Base-by-base conservation (phyloP, 306 rosid species). In the Prunus salicina region DNA sequence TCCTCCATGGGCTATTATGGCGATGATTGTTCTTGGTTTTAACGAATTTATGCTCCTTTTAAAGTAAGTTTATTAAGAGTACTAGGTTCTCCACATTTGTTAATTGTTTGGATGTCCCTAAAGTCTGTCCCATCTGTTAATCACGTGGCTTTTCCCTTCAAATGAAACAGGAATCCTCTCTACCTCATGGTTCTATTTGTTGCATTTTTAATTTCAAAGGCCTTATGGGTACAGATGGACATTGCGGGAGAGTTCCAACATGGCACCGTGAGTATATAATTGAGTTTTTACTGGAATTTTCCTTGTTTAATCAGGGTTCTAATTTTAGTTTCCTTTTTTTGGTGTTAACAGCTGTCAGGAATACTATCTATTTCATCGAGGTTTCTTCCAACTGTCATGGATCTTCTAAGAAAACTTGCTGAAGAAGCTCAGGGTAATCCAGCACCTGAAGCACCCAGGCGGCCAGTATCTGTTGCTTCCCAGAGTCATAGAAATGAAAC, bases 1-100 rank as follows among this genome's bases (percentile, higher is more conserved):
- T 72, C 96, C 98, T 87, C 91, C 93, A 63, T 94, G 98, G 98
- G 93, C 96, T 65, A 91, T 94, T 46, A 41, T 86, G 83, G 93
- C 93, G 4, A 74, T 92, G 88, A 7, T 84, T 65, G 24, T 92
- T 68, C 97, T 94, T 74, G 98, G 98, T 45, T 94, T 90, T 76
- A 92, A 94, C 20, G 98, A 94, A 78, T 90, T 94, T 75, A 91
- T 94, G 96, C 72, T 88, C 24, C 95, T 94, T 58, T 78, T 94
- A 76, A 94, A 82, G 98, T 94, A 84, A 83, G n/a, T 78, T 72
- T 32, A 13, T 61, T 28, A 50, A 71, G 71, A 13, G 79, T 72
- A 61, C 61, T 28, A 46, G 63, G 24, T 32, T 30, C 43, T 71
- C 22, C 32, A 20, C 45, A 25, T 20, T 53, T 76, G 25, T 19